Conservation (phyloP, 495 filamentous ascomycete genomes). For the Cairneyella variabilis region DNA sequence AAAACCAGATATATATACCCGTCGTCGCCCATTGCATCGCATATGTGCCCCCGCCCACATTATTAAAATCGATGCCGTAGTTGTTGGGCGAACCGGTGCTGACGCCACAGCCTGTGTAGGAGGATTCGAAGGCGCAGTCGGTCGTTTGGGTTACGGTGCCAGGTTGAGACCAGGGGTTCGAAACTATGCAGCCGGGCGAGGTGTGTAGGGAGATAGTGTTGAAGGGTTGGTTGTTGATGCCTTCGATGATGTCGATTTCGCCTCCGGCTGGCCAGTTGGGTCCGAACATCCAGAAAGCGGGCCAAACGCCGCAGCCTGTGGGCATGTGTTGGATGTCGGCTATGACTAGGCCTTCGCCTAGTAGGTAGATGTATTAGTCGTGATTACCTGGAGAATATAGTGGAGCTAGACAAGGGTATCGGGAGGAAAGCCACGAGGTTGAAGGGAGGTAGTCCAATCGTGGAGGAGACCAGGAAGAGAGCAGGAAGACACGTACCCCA, state of each 20-base stretch:
- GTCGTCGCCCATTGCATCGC: slow-evolving; percentile 67
- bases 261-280: slow-evolving; percentile 64
- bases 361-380: no score
- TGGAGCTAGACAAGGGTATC: no score
- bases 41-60: slow-evolving; percentile 67
- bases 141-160: slow-evolving; percentile 41
- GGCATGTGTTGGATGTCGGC: slow-evolving; percentile 76
- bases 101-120: slow-evolving; percentile 44
- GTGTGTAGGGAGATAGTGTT: slow-evolving; percentile 73
- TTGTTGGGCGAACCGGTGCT: slow-evolving; percentile 38
- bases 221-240: slow-evolving; percentile 56
- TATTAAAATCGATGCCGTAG: slow-evolving; percentile 73
- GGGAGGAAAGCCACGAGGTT: no score
- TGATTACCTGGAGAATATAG: no score
- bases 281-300: slow-evolving; percentile 70
- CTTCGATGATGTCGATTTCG: slow-evolving; percentile 84
- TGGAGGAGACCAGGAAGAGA: slow-evolving; percentile 56
- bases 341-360: slow-evolving; percentile 64
- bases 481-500: slow-evolving; percentile 53
- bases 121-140: slow-evolving; percentile 53
- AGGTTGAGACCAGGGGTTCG: slow-evolving; percentile 38
- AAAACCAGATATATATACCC: slow-evolving; percentile 54
- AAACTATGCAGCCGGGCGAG: slow-evolving; percentile 52
- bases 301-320: slow-evolving; percentile 54
- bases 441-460: slow-evolving; percentile 62